Conservation (phyloP, 1,284 basidiomycete genomes). For the Pascua sp. region DNA sequence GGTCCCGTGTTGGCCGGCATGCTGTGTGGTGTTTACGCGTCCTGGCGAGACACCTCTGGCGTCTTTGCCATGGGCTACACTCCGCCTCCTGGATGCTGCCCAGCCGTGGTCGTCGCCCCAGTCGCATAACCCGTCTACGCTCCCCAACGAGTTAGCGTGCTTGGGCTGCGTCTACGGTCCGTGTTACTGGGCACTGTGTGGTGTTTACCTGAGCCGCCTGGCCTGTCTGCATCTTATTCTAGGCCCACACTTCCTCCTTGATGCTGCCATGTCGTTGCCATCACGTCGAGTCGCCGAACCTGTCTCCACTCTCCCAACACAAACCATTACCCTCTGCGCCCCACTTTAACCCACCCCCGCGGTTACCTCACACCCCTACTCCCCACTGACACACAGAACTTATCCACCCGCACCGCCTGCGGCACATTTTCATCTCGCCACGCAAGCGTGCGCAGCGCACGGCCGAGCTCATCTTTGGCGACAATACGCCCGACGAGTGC, state of each 20-base stretch:
- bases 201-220: neutral
- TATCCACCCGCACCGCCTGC: slow-evolving; percentile 75
- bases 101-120: too few species aligned
- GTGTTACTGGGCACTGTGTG: too few species aligned
- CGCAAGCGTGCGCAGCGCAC: slow-evolving; percentile 77
- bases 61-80: too few species aligned
- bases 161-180: too few species aligned
- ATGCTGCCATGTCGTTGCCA: too few species aligned
- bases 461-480: slow-evolving; percentile 62
- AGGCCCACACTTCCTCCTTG: too few species aligned
- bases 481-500: slow-evolving; percentile 31
- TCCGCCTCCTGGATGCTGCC: too few species aligned
- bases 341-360: neutral
- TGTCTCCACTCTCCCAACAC: neutral
- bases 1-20: too few species aligned
- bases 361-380: slow-evolving; percentile 6
- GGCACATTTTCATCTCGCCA: slow-evolving; percentile 75
- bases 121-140: too few species aligned
- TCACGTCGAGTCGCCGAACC: neutral
- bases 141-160: too few species aligned
- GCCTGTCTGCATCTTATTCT: neutral
- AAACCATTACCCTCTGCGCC: neutral
- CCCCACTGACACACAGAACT: slow-evolving; percentile 56
- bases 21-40: too few species aligned
- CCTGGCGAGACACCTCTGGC: too few species aligned